Percentiles rank a stretch among this genome's conserved stretches.
Evolutionary conservation across 768 basidiomycete genomes (phyloP).

Genomic region (Pholiota microspora): DNA sequence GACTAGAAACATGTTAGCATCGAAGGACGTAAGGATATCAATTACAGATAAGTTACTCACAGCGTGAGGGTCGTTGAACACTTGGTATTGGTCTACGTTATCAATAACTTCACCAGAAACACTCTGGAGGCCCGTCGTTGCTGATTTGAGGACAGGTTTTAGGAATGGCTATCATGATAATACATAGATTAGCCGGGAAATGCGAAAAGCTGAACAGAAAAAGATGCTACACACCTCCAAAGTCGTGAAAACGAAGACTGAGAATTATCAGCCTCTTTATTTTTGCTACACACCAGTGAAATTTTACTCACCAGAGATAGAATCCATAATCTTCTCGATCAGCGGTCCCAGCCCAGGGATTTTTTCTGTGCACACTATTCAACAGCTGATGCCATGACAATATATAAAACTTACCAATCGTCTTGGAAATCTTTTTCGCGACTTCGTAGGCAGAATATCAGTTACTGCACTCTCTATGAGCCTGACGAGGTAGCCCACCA

Average conservation of each 20-base stretch:
- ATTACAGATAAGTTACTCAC: too few relatives aligned
- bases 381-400: too few relatives aligned
- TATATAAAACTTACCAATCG: constrained; percentile 48
- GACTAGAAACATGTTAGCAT: constrained; percentile 40
- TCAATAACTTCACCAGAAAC: constrained; percentile 79
- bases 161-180: constrained; percentile 58
- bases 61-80: constrained; percentile 81
- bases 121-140: constrained; percentile 57
- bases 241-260: constrained; percentile 81
- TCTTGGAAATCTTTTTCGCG: constrained; percentile 76
- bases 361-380: constrained; percentile 64
- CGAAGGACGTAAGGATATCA: too few relatives aligned
- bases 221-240: constrained; percentile 55
- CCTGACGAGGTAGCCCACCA: constrained; percentile 33
- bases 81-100: constrained; percentile 80
- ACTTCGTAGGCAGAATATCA: constrained; percentile 30
- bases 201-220: not conserved
- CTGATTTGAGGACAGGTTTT: constrained; percentile 72
- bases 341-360: constrained; percentile 77
- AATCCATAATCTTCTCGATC: constrained; percentile 78
- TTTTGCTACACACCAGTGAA: not conserved
- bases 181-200: not conserved
- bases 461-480: not conserved
- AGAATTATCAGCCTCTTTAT: too few relatives aligned
- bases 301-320: constrained; percentile 51